phyloP scores from a whole-genome alignment of 257 asterid genomes.

The Avicennia marina region DNA sequence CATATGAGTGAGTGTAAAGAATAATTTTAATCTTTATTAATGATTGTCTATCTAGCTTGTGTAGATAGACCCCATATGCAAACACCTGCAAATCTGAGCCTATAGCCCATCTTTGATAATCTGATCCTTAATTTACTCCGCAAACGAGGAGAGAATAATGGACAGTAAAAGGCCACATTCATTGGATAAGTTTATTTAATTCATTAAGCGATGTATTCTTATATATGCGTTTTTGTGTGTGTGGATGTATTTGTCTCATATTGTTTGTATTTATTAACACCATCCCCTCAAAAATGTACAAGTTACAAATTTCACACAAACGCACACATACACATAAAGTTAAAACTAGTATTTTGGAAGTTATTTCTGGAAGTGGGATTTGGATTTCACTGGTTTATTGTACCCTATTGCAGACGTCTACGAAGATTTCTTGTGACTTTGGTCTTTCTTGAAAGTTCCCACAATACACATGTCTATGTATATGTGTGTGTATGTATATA shows the following conservation, averaged over 20 bases:
- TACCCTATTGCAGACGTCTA: conserved; percentile 13
- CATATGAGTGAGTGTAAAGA: no score
- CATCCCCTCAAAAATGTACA: conserved; percentile 17
- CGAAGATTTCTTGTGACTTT: conserved; percentile 43
- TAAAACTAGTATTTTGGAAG: conserved; percentile 51
- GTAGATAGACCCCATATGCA: no score
- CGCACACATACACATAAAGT: no score
- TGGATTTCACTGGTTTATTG: conserved; percentile 33
- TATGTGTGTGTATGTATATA: neutral
- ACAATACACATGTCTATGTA: neutral
- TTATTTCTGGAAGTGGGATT: conserved; percentile 24
- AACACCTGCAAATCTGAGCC: no score
- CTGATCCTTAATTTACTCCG: conserved; percentile 12
- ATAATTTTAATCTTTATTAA: no score
- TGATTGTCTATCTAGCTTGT: no score
- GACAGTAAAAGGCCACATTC: conserved; percentile 21
- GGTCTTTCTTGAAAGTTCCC: conserved; percentile 38
- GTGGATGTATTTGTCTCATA: conserved; percentile 15
- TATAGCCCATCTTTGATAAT: neutral
- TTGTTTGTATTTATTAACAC: conserved; percentile 24
- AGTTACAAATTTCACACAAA: no score
- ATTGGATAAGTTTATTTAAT: conserved; percentile 7
- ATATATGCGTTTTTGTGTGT: neutral
- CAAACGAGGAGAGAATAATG: conserved; percentile 1
- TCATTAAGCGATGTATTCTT: neutral